Evolutionary conservation across 345 rosid species (phyloP).

Genomic region (Gynandropsis gynandra): DNA sequence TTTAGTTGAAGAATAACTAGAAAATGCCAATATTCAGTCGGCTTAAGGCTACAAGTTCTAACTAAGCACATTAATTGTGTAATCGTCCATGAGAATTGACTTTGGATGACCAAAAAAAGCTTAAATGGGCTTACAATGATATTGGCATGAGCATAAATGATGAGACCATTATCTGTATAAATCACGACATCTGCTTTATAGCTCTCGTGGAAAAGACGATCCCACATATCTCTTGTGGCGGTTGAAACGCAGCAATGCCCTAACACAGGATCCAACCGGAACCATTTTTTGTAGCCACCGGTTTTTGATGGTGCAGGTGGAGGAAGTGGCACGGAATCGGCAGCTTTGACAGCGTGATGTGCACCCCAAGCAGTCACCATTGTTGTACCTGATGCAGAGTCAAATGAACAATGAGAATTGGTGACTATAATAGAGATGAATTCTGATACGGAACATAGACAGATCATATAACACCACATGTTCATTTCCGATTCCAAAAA

Average conservation of each 20-base stretch:
- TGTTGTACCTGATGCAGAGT: slow-evolving; percentile 13
- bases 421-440: no score
- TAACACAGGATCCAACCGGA: slow-evolving; percentile 12
- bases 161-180: slow-evolving; percentile 41
- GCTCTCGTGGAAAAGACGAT: slow-evolving; percentile 62
- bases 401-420: background rate
- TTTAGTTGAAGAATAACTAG: background rate
- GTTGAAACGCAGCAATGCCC: slow-evolving; percentile 29
- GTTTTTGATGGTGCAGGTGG: slow-evolving; percentile 34
- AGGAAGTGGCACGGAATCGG: slow-evolving; percentile 47
- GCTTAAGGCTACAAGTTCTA: no score
- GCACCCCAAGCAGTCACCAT: slow-evolving; percentile 25
- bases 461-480: background rate
- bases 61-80: no score
- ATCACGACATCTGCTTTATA: slow-evolving; percentile 65
- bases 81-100: no score
- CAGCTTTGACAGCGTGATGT: slow-evolving; percentile 15
- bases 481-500: background rate
- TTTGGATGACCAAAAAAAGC: background rate
- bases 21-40: background rate
- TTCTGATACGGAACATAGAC: no score
- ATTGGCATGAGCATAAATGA: slow-evolving; percentile 60
- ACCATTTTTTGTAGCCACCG: slow-evolving; percentile 16
- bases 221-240: slow-evolving; percentile 50
- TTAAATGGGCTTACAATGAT: slow-evolving; percentile 51